Evolutionary conservation across 2,329 filamentous ascomycete species (phyloP).

Genomic region (Fusarium neocosmosporiellum): DNA sequence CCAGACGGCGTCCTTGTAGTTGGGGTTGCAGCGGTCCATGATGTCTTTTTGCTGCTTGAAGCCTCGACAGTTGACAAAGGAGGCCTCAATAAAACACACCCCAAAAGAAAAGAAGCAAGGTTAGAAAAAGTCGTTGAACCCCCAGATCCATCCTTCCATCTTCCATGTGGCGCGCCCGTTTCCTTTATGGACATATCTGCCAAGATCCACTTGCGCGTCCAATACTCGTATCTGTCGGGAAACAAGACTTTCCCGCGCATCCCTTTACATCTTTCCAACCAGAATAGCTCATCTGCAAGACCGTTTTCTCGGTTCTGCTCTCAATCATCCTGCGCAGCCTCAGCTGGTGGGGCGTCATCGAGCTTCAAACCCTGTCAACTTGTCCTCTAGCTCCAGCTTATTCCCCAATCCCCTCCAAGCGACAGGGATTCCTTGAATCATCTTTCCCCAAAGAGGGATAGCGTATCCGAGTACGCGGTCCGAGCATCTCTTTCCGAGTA

Average conservation of each 20-base stretch:
- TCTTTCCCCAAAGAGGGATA: conserved; percentile 14
- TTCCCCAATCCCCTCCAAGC: conserved; percentile 3
- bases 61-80: not conserved
- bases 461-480: conserved; percentile 39
- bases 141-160: not conserved
- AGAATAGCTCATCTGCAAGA: not conserved
- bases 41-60: not conserved
- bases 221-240: conserved; percentile 11
- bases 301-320: not conserved
- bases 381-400: not conserved
- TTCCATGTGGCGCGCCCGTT: not conserved
- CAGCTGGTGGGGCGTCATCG: not conserved
- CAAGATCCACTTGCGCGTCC: conserved; percentile 2
- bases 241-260: conserved; percentile 7
- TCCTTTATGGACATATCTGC: not conserved
- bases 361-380: not conserved
- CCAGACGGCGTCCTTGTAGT: conserved; percentile 40
- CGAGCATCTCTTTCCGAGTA: conserved; percentile 29
- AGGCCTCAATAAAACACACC: too few relatives aligned
- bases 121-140: not conserved
- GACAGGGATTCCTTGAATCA: conserved; percentile 13
- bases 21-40: conserved; percentile 33
- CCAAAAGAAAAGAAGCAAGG: not conserved
- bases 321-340: not conserved
- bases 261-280: too few relatives aligned